A percentile compares a stretch with the other conserved stretches of the same genome.
Conservation (phyloP, 331 rosid species). For the Spiraea crenata region DNA sequence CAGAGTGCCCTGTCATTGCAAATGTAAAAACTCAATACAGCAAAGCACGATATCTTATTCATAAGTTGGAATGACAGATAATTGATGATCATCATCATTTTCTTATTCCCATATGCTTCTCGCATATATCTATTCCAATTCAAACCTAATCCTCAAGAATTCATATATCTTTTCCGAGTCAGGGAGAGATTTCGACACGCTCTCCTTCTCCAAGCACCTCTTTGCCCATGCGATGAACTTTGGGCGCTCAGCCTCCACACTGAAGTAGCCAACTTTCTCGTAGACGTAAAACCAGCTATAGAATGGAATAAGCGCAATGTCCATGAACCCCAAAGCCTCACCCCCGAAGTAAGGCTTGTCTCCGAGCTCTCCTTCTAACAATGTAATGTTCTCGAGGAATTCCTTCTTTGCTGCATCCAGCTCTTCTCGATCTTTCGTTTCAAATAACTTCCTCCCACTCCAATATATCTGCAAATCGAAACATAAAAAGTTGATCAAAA, state of each 20-base stretch:
- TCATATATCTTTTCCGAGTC: background rate
- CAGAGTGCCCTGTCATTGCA: background rate
- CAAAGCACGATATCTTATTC: background rate
- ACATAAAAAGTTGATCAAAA: background rate
- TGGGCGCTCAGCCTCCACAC: slow-evolving; percentile 35
- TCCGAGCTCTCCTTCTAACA: slow-evolving; percentile 34
- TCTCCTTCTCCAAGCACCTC: slow-evolving; percentile 13
- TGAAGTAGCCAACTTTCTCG: slow-evolving; percentile 31
- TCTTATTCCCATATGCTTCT: background rate
- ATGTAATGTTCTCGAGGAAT: slow-evolving; percentile 17
- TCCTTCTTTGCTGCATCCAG: slow-evolving; percentile 28
- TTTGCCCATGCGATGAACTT: slow-evolving; percentile 10
- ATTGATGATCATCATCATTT: background rate
- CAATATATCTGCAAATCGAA: background rate
- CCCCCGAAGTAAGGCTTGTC: slow-evolving; percentile 29
- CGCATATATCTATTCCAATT: background rate
- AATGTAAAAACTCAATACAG: background rate
- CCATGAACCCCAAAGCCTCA: slow-evolving; percentile 30
- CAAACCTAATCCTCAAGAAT: too few species aligned
- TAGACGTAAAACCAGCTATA: slow-evolving; percentile 21
- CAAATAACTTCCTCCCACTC: background rate
- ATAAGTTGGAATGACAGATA: too few species aligned
- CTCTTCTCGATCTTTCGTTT: slow-evolving; percentile 28
- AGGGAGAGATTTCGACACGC: slow-evolving; percentile 5
- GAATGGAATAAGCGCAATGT: slow-evolving; percentile 32